Percentiles rank a stretch among this genome's conserved stretches.
phyloP scores from a whole-genome alignment of 192 early-diverging fungal species.

The Gorgonomyces haynaldii region DNA sequence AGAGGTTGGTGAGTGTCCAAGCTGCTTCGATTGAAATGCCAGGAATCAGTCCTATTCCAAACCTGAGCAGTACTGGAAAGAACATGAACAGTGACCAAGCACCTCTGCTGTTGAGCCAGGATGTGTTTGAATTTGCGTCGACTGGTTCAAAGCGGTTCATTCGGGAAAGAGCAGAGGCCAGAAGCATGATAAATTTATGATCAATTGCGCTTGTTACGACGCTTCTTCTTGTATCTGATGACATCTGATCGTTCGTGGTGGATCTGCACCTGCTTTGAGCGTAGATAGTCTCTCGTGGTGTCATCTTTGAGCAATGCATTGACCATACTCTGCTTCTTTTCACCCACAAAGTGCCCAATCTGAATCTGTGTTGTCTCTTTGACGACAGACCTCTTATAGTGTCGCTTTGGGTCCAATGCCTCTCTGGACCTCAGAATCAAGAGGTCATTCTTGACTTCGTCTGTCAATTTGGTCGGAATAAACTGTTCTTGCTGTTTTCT shows the following conservation, averaged over 20 bases:
- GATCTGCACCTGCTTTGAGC: too few species aligned
- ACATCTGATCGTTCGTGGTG: too few species aligned
- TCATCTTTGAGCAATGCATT: too few species aligned
- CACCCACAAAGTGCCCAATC: too few species aligned
- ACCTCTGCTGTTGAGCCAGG: conserved; percentile 28
- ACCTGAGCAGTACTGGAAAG: conserved; percentile 65
- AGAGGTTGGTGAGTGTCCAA: conserved; percentile 93
- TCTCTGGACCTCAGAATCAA: conserved; percentile 73
- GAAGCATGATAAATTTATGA: too few species aligned
- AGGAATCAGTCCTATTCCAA: conserved; percentile 74
- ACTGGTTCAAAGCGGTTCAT: conserved; percentile 4
- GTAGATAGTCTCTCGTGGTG: too few species aligned
- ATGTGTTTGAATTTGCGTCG: conserved; percentile 26
- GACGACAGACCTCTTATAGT: conserved; percentile 73
- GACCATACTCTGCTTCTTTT: too few species aligned
- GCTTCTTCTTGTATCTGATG: too few species aligned
- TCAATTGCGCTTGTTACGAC: too few species aligned
- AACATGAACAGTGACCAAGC: conserved; percentile 43
- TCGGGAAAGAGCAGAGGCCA: too few species aligned
- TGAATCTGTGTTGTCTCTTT: too few species aligned
- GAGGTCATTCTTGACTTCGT: conserved; percentile 80
- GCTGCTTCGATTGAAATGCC: conserved; percentile 81
- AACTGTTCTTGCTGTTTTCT: too few species aligned
- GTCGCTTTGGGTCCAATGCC: conserved; percentile 84
- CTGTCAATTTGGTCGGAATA: conserved; percentile 75